phyloP scores from a whole-genome alignment of 352 stramenopile species.

The Phytophthora pinifolia region DNA sequence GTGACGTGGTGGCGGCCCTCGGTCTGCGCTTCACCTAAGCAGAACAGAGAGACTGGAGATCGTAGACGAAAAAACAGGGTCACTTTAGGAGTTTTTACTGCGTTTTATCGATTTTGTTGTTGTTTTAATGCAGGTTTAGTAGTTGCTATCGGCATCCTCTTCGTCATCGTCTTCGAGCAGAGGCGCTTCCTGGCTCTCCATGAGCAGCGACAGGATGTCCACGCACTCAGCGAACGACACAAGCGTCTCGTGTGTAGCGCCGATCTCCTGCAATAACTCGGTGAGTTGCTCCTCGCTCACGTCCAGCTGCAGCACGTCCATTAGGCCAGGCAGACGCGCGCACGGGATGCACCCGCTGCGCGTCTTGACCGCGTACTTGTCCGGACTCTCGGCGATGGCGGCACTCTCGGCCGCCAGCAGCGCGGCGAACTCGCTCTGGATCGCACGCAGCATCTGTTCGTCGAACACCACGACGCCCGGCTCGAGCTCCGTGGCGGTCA shows the following conservation, averaged over 20 bases:
- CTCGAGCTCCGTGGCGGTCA: constrained; percentile 16
- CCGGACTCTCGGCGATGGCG: constrained; percentile 13
- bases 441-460: constrained; percentile 47
- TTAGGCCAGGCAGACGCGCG: constrained; percentile 38
- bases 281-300: constrained; percentile 46
- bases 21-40: constrained; percentile 77
- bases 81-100: neutral
- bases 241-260: constrained; percentile 57
- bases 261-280: constrained; percentile 70
- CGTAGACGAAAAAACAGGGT: constrained; percentile 12
- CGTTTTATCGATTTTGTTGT: constrained; percentile 2
- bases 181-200: constrained; percentile 44
- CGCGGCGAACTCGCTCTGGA: constrained; percentile 57
- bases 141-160: constrained; percentile 20
- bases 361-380: constrained; percentile 9
- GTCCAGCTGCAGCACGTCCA: constrained; percentile 42
- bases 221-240: constrained; percentile 87
- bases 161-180: constrained; percentile 32
- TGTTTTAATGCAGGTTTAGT: constrained; percentile 8
- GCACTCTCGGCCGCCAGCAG: constrained; percentile 34
- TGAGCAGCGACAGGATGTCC: constrained; percentile 81
- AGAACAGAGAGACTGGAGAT: neutral
- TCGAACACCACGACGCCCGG: constrained; percentile 57
- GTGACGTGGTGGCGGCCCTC: constrained; percentile 73
- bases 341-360: constrained; percentile 59